These are phyloP conservation scores for Carallia pectinifolia DNA, from an alignment of 345 rosid species.

Conservation along the genomic window DNA sequence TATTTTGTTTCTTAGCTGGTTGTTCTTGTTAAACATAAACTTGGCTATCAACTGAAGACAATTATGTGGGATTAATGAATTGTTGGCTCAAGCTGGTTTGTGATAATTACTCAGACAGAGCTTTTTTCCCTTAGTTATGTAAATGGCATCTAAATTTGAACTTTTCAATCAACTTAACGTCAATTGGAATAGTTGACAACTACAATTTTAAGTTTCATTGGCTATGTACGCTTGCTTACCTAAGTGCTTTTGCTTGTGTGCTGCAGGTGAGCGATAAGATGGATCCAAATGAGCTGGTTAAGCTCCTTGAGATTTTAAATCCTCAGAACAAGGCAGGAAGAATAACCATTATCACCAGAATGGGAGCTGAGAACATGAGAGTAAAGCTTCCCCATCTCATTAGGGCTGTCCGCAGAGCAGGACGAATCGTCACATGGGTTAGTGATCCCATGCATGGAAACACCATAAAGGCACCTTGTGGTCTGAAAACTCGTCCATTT, in stretches of 20 bases:
- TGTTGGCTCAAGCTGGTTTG: background rate
- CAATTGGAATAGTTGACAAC: background rate
- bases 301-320: slow-evolving; percentile 81
- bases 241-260: background rate
- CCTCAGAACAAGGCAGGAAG: slow-evolving; percentile 86
- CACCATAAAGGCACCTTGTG: slow-evolving; percentile 96
- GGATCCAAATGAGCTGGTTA: slow-evolving; percentile 84
- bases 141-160: background rate
- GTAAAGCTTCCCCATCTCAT: slow-evolving; percentile 90
- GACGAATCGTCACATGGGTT: slow-evolving; percentile 90
- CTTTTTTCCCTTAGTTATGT: background rate
- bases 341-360: slow-evolving; percentile 77
- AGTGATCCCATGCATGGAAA: slow-evolving; percentile 98
- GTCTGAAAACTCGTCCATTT: slow-evolving; percentile 90
- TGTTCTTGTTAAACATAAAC: too few relatives aligned
- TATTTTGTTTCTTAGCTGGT: too few relatives aligned
- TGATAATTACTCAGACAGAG: background rate
- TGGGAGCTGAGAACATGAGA: slow-evolving; percentile 98
- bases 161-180: background rate
- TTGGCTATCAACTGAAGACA: too few relatives aligned
- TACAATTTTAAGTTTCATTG: background rate
- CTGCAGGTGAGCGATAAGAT: slow-evolving; percentile 90
- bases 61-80: too few relatives aligned
- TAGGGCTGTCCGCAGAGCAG: slow-evolving; percentile 71
- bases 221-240: background rate